These are phyloP conservation scores for Rhodamnia argentea DNA, from an alignment of 345 rosid genomes.

Conservation along the genomic window DNA sequence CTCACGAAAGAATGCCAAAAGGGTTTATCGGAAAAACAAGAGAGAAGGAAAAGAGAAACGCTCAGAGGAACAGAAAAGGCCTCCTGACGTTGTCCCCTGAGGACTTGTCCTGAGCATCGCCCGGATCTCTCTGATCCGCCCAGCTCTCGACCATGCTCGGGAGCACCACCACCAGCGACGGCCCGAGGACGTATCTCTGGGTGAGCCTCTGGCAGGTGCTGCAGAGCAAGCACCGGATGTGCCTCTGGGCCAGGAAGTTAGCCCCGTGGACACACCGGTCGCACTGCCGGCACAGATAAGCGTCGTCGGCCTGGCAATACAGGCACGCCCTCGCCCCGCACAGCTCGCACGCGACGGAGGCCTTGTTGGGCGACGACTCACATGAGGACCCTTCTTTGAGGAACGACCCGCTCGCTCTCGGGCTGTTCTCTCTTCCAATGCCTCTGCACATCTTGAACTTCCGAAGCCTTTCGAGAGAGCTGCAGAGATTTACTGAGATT, in stretches of 20 bases:
- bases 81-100: constrained; percentile 9
- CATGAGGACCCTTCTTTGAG: neutral
- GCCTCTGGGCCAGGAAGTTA: constrained; percentile 74
- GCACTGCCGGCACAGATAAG: constrained; percentile 55
- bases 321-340: constrained; percentile 45
- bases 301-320: constrained; percentile 80
- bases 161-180: constrained; percentile 24
- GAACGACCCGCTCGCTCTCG: neutral
- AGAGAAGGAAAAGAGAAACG: neutral
- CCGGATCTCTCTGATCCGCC: neutral
- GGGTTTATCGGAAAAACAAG: neutral
- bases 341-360: constrained; percentile 43
- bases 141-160: constrained; percentile 13
- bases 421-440: neutral
- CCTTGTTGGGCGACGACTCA: neutral
- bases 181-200: constrained; percentile 45
- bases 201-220: constrained; percentile 51
- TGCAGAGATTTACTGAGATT: neutral
- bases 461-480: neutral
- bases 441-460: neutral
- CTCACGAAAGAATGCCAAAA: neutral
- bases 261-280: constrained; percentile 75
- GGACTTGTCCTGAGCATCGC: constrained; percentile 1
- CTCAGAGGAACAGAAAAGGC: constrained; percentile 59
- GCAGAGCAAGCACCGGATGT: constrained; percentile 63